phyloP scores from a whole-genome alignment of 164 flowering plant species.

The Piper betle region DNA sequence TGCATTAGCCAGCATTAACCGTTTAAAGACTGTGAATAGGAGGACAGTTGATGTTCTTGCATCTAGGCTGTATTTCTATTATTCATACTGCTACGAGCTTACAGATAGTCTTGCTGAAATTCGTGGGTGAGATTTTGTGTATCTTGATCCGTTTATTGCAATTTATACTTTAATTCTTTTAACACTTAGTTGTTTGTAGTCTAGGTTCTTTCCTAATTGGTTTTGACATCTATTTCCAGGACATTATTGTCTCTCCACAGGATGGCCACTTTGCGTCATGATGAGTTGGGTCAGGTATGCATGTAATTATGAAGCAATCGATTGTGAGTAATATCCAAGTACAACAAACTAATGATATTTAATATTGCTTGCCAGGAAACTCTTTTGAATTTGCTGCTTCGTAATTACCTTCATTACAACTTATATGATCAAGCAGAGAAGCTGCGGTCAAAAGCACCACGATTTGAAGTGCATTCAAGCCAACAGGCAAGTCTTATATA shows the following conservation, averaged over 20 bases:
- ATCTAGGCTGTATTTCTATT: conserved; percentile 75
- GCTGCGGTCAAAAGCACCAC: conserved; percentile 89
- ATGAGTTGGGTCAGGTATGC: conserved; percentile 94
- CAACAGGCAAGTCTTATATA: conserved; percentile 44
- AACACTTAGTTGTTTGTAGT: background rate
- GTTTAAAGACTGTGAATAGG: conserved; percentile 65
- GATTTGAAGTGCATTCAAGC: conserved; percentile 92
- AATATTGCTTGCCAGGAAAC: conserved; percentile 45
- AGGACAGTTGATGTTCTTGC: conserved; percentile 75
- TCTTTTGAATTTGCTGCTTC: conserved; percentile 67
- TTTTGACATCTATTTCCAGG: conserved; percentile 15
- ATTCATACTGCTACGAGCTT: conserved; percentile 78
- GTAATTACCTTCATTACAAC: conserved; percentile 92
- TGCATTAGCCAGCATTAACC: conserved; percentile 68
- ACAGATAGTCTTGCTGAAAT: conserved; percentile 94
- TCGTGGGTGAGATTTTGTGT: conserved; percentile 50
- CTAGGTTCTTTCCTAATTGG: background rate
- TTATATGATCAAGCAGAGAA: conserved; percentile 96
- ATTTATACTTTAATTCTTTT: too few species aligned
- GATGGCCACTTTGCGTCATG: conserved; percentile 84
- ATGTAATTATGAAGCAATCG: background rate
- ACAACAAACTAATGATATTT: background rate
- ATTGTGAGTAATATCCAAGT: background rate
- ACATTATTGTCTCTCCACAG: conserved; percentile 84
- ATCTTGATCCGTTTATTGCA: background rate